Conservation (phyloP, 805 yeast genomes). For the Lipomyces yamadae region DNA sequence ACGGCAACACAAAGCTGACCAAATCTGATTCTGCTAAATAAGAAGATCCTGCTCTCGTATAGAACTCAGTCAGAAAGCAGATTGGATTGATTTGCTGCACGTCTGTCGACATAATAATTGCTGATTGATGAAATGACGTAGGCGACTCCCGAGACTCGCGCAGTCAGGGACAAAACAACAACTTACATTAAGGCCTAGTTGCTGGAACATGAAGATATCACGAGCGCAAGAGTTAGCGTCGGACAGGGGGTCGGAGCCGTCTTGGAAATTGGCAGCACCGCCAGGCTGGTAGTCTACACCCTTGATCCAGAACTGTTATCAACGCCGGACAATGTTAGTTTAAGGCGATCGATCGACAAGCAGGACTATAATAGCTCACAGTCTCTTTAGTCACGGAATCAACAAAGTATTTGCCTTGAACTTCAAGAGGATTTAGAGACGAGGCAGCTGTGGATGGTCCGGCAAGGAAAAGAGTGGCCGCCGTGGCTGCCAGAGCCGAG, state of each 20-base stretch:
- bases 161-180: background rate
- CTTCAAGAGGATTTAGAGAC: slow-evolving; percentile 65
- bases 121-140: too few species aligned
- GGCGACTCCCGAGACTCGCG: background rate
- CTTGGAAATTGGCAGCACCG: slow-evolving; percentile 70
- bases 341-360: background rate
- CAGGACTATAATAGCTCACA: slow-evolving; percentile 48
- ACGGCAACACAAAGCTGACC: too few species aligned
- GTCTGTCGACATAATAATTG: background rate
- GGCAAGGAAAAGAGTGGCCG: slow-evolving; percentile 16
- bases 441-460: slow-evolving; percentile 11
- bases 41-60: too few species aligned
- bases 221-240: slow-evolving; percentile 75
- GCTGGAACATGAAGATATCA: slow-evolving; percentile 79
- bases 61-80: too few species aligned
- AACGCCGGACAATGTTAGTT: background rate
- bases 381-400: slow-evolving; percentile 77
- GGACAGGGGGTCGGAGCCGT: slow-evolving; percentile 71
- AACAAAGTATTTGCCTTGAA: slow-evolving; percentile 72
- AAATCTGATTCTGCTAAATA: too few species aligned
- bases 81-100: background rate
- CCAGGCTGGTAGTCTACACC: slow-evolving; percentile 98
- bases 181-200: slow-evolving; percentile 70
- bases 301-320: slow-evolving; percentile 65
- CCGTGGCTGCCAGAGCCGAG: slow-evolving; percentile 14